Evolutionary conservation across 257 asterid genomes (phyloP), one percentile per base, ranked within the genome.

Genomic region (Gentiana straminea): DNA sequence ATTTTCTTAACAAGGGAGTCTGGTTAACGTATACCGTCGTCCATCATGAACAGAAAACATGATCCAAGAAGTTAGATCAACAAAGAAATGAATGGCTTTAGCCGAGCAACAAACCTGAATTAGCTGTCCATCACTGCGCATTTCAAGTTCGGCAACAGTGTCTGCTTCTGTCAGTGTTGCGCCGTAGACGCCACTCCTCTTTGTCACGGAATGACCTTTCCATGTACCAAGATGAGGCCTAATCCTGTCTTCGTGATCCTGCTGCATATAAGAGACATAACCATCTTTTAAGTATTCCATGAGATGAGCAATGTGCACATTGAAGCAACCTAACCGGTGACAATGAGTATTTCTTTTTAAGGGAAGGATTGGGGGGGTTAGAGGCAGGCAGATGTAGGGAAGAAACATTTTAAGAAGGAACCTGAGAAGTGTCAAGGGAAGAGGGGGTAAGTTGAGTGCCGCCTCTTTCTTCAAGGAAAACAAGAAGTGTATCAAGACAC

Each of bases 171-270:
- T 76, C 60, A 87, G 72, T 43, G 98, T 87, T 61, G 94, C 82
- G 58, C 95, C 98, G 64, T 87, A 91, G 54, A 91, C 96, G 68
- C 98, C 96, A 65, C 84, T 91, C 51, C 96, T 89, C 65, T 83
- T 91, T 44, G 96, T 91, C 58, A 74, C 46, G 12, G 98, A 91
- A 70, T 73, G 89, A 62, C 98, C 98, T 70, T 76, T 86, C 96
- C 98, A 90, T 47, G 77, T 82, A 50, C 98, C 95, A 44, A 86
- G 74, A 81, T 75, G 81, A 45, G 83, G 86, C 48, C 67, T 49
- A 49, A 90, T 63, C 79, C 86, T 82, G 54, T 82, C 71, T 5
- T 62, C 59, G 55, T 68, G 67, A 65, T 79, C 93, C 97, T 89
- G 64, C 54, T 71, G 43, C 66, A 72, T 39, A 39, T 41, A 41